These are phyloP conservation scores for Echinochloa phyllopogon DNA, from an alignment of 176 grass and related monocot species.

Conservation along the genomic window DNA sequence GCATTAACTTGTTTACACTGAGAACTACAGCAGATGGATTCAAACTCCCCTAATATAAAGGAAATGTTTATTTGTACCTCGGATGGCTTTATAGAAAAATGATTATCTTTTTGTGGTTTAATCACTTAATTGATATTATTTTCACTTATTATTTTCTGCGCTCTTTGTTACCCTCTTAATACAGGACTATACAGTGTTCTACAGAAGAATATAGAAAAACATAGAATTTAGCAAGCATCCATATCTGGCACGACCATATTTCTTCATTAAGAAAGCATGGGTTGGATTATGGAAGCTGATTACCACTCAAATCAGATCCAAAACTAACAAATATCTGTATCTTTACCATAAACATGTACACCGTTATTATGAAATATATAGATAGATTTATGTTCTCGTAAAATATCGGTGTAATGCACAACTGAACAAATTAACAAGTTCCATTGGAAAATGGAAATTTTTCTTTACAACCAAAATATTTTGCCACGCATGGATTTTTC, in stretches of 20 bases:
- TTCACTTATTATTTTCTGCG: neutral
- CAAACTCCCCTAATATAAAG: neutral
- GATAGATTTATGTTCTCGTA: neutral
- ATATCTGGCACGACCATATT: slow-evolving; percentile 25
- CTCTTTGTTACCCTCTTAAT: slow-evolving; percentile 1
- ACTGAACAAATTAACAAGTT: slow-evolving; percentile 13
- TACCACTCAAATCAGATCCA: neutral
- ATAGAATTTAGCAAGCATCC: slow-evolving; percentile 17
- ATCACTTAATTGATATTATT: neutral
- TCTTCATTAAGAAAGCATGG: slow-evolving; percentile 31
- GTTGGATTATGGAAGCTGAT: slow-evolving; percentile 9
- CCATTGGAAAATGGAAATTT: slow-evolving; percentile 17
- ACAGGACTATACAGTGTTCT: neutral
- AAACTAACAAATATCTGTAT: neutral
- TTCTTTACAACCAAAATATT: slow-evolving; percentile 19
- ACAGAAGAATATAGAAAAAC: slow-evolving; percentile 14
- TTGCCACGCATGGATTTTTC: neutral
- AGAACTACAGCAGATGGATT: neutral
- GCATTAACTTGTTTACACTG: slow-evolving; percentile 29
- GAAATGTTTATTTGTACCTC: neutral
- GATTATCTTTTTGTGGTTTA: neutral
- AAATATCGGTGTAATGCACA: neutral
- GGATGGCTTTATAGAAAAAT: neutral
- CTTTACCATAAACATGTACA: slow-evolving; percentile 28
- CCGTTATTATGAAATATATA: slow-evolving; percentile 11